Percentiles rank a stretch among this genome's conserved stretches.
Evolutionary conservation across 1,139 yeast species (phyloP).

Genomic region (Taphrina communis): DNA sequence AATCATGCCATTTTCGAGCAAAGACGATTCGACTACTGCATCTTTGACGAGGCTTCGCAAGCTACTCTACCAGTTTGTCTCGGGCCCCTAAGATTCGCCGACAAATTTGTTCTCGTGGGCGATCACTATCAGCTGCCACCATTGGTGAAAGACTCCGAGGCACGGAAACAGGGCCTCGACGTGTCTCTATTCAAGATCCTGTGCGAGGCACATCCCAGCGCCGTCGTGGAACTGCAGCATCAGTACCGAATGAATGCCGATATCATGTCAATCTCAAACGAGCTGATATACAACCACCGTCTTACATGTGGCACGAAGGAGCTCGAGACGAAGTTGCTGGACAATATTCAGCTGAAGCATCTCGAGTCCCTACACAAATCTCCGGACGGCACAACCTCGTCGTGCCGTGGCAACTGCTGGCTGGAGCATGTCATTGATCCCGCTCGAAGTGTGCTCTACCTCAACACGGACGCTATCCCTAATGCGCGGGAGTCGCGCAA

Average conservation of each 20-base stretch:
- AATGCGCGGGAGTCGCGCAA: constrained; percentile 60
- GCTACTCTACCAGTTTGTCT: constrained; percentile 86
- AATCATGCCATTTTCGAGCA: constrained; percentile 66
- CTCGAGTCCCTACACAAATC: not conserved
- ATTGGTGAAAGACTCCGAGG: constrained; percentile 55
- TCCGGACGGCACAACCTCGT: not conserved
- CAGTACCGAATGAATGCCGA: constrained; percentile 95
- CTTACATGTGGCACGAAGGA: constrained; percentile 68
- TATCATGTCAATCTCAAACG: constrained; percentile 81
- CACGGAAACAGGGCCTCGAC: constrained; percentile 66
- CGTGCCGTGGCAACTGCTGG: constrained; percentile 53
- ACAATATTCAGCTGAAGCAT: not conserved
- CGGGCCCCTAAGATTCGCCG: constrained; percentile 81
- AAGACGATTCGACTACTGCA: constrained; percentile 82
- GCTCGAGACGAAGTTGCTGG: constrained; percentile 36
- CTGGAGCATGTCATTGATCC: constrained; percentile 57
- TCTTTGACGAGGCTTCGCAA: constrained; percentile 96
- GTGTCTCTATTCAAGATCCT: constrained; percentile 75
- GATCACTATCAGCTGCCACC: constrained; percentile 79
- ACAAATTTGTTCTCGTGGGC: constrained; percentile 86
- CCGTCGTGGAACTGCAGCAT: constrained; percentile 73
- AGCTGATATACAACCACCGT: constrained; percentile 73
- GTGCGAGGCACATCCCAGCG: constrained; percentile 71
- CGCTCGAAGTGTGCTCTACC: constrained; percentile 67
- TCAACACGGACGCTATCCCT: constrained; percentile 74